phyloP scores from a whole-genome alignment of 257 asterid genomes.

The Gentiana macrophylla region DNA sequence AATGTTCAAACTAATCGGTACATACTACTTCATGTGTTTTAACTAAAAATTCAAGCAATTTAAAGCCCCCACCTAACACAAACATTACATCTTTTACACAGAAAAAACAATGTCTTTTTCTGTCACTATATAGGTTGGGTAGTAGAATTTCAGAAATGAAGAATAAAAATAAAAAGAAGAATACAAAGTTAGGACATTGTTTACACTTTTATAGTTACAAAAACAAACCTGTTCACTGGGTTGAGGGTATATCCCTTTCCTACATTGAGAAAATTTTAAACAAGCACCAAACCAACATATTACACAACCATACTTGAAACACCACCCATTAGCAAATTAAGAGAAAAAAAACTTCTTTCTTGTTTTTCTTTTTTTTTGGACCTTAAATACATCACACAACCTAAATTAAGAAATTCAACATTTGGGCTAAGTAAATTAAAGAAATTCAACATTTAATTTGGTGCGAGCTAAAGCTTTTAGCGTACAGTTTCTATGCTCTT shows the following conservation, averaged over 20 bases:
- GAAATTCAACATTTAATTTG: too few species aligned
- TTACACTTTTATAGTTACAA: conserved; percentile 79
- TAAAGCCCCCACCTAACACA: too few species aligned
- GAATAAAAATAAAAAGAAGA: conserved; percentile 21
- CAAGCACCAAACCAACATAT: conserved; percentile 32
- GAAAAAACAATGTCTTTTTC: too few species aligned
- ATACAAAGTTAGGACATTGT: conserved; percentile 47
- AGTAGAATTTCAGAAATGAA: neutral
- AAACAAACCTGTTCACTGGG: conserved; percentile 63
- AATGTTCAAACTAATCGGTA: too few species aligned
- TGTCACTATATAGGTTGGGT: too few species aligned
- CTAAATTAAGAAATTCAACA: conserved; percentile 35
- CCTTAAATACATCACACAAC: conserved; percentile 70
- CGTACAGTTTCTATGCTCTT: conserved; percentile 84
- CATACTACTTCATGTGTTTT: too few species aligned
- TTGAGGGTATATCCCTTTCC: conserved; percentile 33
- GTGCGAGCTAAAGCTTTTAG: conserved; percentile 1
- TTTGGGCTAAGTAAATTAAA: conserved; percentile 7
- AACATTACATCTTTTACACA: too few species aligned
- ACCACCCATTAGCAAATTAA: conserved; percentile 25
- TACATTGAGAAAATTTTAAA: conserved; percentile 44
- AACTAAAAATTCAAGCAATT: too few species aligned
- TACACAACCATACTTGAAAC: conserved; percentile 52
- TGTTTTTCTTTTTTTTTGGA: too few species aligned
- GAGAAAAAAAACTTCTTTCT: conserved; percentile 13